Evolutionary conservation across 2,329 filamentous ascomycete genomes (phyloP).

Genomic region (Botrytis squamosa): DNA sequence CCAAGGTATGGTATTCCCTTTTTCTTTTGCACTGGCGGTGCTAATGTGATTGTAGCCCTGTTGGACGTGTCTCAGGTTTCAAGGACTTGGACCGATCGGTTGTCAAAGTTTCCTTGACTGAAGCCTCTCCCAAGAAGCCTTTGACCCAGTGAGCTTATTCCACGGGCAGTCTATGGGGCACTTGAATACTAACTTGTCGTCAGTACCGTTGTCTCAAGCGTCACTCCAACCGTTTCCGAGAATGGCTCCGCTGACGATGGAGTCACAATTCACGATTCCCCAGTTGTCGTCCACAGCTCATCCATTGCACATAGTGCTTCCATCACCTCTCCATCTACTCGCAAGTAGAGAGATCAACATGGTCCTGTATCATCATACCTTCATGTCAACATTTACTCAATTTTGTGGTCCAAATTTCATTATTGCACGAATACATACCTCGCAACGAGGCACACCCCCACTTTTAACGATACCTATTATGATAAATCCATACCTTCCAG

Average conservation of each 20-base stretch:
- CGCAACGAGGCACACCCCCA: conserved; percentile 27
- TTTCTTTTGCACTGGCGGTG: not conserved
- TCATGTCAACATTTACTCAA: conserved; percentile 25
- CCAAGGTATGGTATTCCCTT: conserved; percentile 25
- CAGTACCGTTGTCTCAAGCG: conserved; percentile 22
- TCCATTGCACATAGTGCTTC: conserved; percentile 25
- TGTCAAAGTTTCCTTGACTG: conserved; percentile 33
- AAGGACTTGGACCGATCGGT: conserved; percentile 38
- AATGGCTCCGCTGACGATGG: conserved; percentile 39
- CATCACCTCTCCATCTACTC: conserved; percentile 34
- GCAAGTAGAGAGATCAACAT: conserved; percentile 30
- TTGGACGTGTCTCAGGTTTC: conserved; percentile 32
- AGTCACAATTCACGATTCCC: conserved; percentile 38
- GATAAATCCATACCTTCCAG: conserved; percentile 25
- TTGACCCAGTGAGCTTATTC: conserved; percentile 34
- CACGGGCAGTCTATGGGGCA: not conserved
- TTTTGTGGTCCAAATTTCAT: conserved; percentile 21
- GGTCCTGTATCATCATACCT: conserved; percentile 16
- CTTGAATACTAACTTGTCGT: not conserved
- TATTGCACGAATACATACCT: conserved; percentile 25
- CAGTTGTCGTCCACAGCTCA: conserved; percentile 33
- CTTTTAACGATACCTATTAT: conserved; percentile 26
- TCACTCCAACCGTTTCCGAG: conserved; percentile 39
- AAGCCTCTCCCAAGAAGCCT: conserved; percentile 32
- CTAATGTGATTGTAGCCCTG: conserved; percentile 24